These are phyloP conservation scores for Torulaspora globosa DNA, from an alignment of 1,139 yeast genomes.

Conservation along the genomic window DNA sequence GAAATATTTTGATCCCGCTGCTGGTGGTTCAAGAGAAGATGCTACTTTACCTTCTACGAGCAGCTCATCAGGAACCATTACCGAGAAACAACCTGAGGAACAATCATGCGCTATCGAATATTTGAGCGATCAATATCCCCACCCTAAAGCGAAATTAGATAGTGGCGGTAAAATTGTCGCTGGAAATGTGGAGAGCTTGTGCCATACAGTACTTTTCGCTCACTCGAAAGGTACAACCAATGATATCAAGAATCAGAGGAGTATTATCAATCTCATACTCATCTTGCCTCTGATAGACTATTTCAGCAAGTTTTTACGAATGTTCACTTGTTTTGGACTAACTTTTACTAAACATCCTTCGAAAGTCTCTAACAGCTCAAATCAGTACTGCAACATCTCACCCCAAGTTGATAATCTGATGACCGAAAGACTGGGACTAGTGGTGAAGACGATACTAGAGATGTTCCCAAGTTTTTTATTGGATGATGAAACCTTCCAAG, in stretches of 20 bases:
- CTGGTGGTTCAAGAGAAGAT: constrained; percentile 14
- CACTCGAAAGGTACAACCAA: constrained; percentile 36
- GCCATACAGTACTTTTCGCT: constrained; percentile 68
- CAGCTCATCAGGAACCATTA: constrained; percentile 2
- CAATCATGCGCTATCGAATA: constrained; percentile 29
- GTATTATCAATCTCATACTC: constrained; percentile 44
- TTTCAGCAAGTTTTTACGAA: constrained; percentile 49
- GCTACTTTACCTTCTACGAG: constrained; percentile 1
- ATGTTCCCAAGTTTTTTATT: constrained; percentile 53
- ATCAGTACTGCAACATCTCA: constrained; percentile 31
- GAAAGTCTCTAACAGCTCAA: constrained; percentile 20
- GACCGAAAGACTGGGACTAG: constrained; percentile 44
- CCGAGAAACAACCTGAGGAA: not conserved
- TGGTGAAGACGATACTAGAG: constrained; percentile 45
- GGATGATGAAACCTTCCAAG: constrained; percentile 46
- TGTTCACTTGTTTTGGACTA: constrained; percentile 44
- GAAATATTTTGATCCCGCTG: constrained; percentile 43
- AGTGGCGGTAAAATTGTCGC: constrained; percentile 43
- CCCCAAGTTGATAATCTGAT: constrained; percentile 38
- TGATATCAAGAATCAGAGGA: constrained; percentile 38
- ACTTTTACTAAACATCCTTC: constrained; percentile 36
- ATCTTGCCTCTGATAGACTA: constrained; percentile 66
- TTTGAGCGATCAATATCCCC: constrained; percentile 49
- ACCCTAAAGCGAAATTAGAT: constrained; percentile 65
- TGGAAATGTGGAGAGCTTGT: constrained; percentile 64